A percentile compares a stretch with the other conserved stretches of the same genome.
Conservation (phyloP, 768 basidiomycete species). For the Hericium erinaceus region DNA sequence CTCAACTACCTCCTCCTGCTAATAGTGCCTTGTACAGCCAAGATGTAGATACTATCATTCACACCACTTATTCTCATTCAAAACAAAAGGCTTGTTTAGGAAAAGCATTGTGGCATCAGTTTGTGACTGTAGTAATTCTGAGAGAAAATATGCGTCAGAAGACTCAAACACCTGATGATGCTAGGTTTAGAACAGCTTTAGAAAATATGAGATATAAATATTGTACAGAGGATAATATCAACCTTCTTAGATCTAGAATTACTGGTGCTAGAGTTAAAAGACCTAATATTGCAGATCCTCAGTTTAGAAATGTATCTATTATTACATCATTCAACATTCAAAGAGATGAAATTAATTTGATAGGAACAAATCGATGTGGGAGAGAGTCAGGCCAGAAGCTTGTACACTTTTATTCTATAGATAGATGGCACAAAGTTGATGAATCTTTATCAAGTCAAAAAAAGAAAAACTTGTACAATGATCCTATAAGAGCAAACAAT, state of each 20-base stretch:
- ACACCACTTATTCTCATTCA: not conserved
- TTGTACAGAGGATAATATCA: conserved; percentile 29
- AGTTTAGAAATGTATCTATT: conserved; percentile 27
- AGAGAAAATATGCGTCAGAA: conserved; percentile 14
- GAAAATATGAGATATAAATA: conserved; percentile 31
- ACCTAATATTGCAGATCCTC: conserved; percentile 7
- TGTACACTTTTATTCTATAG: conserved; percentile 20
- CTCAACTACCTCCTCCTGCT: conserved; percentile 29
- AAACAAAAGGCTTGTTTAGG: conserved; percentile 9
- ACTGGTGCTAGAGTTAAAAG: conserved; percentile 6
- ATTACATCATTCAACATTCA: conserved; percentile 29
- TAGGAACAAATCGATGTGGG: conserved; percentile 24
- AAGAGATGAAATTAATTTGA: conserved; percentile 29
- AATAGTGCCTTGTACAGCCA: conserved; percentile 14
- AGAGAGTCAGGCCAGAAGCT: conserved; percentile 20
- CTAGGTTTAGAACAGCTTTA: conserved; percentile 20
- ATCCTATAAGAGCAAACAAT: not conserved
- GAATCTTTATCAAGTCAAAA: not conserved
- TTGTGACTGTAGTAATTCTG: conserved; percentile 14
- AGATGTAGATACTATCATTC: not conserved
- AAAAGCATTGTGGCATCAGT: conserved; percentile 13
- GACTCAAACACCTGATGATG: conserved; percentile 16
- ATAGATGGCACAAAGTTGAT: not conserved
- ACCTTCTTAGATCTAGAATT: conserved; percentile 22
- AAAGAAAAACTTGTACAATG: not conserved